Conservation (phyloP, 441 rosid genomes). For the Oxalis stricta region DNA sequence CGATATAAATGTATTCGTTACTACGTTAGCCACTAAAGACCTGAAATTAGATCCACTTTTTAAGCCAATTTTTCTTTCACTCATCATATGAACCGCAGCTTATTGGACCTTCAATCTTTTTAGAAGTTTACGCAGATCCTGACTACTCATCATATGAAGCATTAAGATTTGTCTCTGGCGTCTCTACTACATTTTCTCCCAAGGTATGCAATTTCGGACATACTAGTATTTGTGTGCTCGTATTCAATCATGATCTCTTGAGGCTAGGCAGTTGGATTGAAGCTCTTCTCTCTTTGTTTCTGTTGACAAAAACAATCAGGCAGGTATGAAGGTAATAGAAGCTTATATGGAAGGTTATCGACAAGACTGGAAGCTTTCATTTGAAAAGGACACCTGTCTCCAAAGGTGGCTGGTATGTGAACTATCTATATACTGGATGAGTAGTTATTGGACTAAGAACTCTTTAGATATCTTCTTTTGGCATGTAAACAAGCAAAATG, state of each 20-base stretch:
- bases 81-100: background rate
- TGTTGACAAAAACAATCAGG: slow-evolving; percentile 22
- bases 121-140: slow-evolving; percentile 98
- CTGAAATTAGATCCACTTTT: background rate
- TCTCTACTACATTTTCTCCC: slow-evolving; percentile 64
- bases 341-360: slow-evolving; percentile 88
- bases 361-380: slow-evolving; percentile 94
- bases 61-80: slow-evolving; percentile 4
- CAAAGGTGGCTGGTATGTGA: slow-evolving; percentile 83
- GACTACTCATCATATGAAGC: slow-evolving; percentile 70
- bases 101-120: slow-evolving; percentile 1
- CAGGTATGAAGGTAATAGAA: slow-evolving; percentile 82
- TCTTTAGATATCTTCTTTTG: background rate
- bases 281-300: slow-evolving; percentile 2
- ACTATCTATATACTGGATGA: slow-evolving; percentile 6
- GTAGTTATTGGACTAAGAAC: too few relatives aligned
- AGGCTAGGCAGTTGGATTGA: background rate
- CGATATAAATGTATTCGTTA: too few relatives aligned
- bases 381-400: slow-evolving; percentile 57
- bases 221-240: too few relatives aligned
- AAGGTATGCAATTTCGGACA: slow-evolving; percentile 55
- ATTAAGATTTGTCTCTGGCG: slow-evolving; percentile 65
- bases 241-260: background rate
- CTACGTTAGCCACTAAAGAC: too few relatives aligned
- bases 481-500: too few relatives aligned